Evolutionary conservation across 2,329 filamentous ascomycete species (phyloP), one percentile per base, ranked within the genome.

Genomic region (Lecanicillium sp.): DNA sequence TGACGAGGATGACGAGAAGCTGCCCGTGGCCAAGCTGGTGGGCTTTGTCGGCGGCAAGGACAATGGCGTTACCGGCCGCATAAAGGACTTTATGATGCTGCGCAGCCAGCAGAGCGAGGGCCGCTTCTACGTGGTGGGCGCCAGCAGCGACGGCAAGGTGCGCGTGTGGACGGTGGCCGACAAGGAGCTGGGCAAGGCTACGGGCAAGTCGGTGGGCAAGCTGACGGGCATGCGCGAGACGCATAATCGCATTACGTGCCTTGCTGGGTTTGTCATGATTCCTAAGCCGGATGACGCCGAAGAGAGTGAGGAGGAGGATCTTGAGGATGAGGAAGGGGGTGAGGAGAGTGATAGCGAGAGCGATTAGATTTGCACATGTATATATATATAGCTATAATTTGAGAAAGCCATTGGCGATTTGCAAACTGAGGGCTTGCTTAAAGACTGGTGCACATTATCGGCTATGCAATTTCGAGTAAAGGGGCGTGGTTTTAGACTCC

Each of bases 21-120:
- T 80, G 33, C 65, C 72, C 6, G 69, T 78, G 15, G 84, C 84
- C 29, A 75, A 77, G 51, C 69, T 84, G 14, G 56, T 92, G 11
- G 86, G 79, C n/a, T 77, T 89, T 50, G 58, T 97, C 10, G 90
- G 89, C 29, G 89, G 89, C 11, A 78, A 76, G 48, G 71, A 75
- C 20, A 72, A 71, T 2, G 82, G 80, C 1, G 72, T 92, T 36
- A 63, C 65, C 3, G 74, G 78, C 10, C 79, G 92, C 37, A 80
- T 97, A 59, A 98, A 97, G 65, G 89, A 95, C 55, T 96, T 97
- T 59, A 74, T 79, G 43, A 63, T 88, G 25, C 51, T 92, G 35
- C 59, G 61, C 36, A 58, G 64, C 29, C 52, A 58, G 30, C 53
- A 57, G 17, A 57, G 64, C 46, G 47, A 60, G 42, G 52, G 60